Percentiles rank a stretch among this genome's conserved stretches.
These are phyloP conservation scores for Triticum timopheevii DNA, from an alignment of 176 grass and related monocot genomes.

Conservation along the genomic window DNA sequence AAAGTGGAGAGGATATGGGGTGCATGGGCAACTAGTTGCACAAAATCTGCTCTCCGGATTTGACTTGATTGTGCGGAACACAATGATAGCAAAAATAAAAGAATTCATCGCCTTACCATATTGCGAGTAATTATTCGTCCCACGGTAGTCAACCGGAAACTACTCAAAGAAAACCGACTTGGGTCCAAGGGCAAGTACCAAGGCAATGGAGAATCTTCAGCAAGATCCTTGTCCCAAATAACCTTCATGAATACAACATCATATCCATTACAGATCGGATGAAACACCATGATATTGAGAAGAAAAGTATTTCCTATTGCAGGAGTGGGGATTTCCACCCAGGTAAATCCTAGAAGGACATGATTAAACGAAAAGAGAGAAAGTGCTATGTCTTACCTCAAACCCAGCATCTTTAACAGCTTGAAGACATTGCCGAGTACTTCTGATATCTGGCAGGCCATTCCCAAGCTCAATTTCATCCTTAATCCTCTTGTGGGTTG, in stretches of 20 bases:
- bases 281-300: conserved; percentile 24
- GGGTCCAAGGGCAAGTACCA: conserved; percentile 95
- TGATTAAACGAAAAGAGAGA: neutral
- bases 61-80: conserved; percentile 22
- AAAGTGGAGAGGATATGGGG: neutral
- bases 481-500: conserved; percentile 80
- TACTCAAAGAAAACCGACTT: conserved; percentile 78
- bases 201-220: conserved; percentile 75
- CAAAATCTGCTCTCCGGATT: neutral
- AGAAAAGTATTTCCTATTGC: conserved; percentile 8
- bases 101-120: conserved; percentile 52
- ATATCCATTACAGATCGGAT: neutral
- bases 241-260: conserved; percentile 56
- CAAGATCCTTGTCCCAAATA: conserved; percentile 88
- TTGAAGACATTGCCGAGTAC: conserved; percentile 80
- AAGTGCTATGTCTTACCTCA: conserved; percentile 49
- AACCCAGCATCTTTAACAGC: conserved; percentile 90
- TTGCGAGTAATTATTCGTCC: conserved; percentile 78
- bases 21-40: neutral
- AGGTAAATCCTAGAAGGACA: neutral
- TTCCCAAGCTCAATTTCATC: conserved; percentile 90
- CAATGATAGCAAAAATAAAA: neutral
- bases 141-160: conserved; percentile 82
- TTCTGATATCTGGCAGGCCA: conserved; percentile 89
- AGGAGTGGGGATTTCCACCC: neutral